Evolutionary conservation across 192 early-diverging fungal genomes (phyloP).

Genomic region (Coemansia sp.): DNA sequence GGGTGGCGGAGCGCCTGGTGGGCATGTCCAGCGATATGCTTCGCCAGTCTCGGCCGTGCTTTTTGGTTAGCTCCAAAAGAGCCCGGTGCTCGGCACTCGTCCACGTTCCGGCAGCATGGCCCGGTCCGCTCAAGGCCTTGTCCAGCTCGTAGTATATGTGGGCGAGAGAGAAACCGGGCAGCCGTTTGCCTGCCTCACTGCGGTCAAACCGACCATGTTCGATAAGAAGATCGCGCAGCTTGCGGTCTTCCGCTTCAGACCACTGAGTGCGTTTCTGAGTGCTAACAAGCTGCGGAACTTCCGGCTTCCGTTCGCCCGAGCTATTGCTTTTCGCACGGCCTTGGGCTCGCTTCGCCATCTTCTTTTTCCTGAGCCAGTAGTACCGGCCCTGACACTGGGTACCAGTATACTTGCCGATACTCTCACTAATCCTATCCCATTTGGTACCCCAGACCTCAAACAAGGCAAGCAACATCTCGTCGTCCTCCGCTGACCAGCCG

Average conservation of each 20-base stretch:
- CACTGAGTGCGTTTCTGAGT: neutral
- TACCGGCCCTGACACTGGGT: constrained; percentile 5
- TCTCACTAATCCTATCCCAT: neutral
- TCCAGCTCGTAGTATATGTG: constrained; percentile 11
- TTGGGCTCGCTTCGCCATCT: neutral
- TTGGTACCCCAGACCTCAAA: neutral
- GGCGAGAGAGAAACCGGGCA: constrained; percentile 8
- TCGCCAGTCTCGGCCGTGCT: constrained; percentile 23
- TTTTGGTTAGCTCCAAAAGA: constrained; percentile 15
- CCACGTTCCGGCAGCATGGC: constrained; percentile 11
- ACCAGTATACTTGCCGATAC: neutral
- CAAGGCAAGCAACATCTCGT: neutral
- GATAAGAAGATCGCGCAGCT: constrained; percentile 13
- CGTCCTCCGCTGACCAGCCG: constrained; percentile 6
- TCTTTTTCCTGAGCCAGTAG: constrained; percentile 4
- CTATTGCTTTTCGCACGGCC: neutral
- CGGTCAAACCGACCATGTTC: constrained; percentile 10
- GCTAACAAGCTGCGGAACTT: neutral
- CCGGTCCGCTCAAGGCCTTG: neutral
- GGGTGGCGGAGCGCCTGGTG: constrained; percentile 11
- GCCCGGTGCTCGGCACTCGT: constrained; percentile 13
- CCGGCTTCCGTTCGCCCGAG: neutral
- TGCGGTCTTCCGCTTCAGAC: constrained; percentile 6
- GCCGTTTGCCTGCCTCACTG: neutral
- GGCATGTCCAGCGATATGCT: constrained; percentile 23